Base-by-base conservation (phyloP, 306 rosid genomes). In the Castanospermum australe region DNA sequence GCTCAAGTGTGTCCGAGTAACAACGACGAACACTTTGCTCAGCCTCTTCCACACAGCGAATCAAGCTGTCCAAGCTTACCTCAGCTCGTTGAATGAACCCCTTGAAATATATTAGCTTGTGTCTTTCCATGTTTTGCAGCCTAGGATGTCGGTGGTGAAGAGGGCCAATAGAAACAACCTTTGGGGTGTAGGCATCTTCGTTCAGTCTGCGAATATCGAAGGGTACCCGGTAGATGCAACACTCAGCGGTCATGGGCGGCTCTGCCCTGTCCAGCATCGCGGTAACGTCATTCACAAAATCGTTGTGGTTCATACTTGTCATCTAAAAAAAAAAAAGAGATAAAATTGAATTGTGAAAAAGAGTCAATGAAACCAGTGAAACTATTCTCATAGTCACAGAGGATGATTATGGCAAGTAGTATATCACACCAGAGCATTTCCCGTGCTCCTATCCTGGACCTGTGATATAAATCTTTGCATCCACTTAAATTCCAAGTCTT, bases 91-190 rank as follows among this genome's bases (percentile, higher is more conserved):
- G 0, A 2, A 60, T 22, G n/a, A 81, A 78, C 0, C 32, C 6
- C 32, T 78, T 82, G 72, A 73, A 65, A 8, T 78, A 81, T 5
- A 21, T 15, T 2, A 54, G 73, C 33, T 86, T 79, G 50, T 75
- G 30, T 0, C 44, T 67, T 50, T 82, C 77, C 75, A 86, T 55
- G 65, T 59, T 82, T 17, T 55, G 73, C 5, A 82, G 68, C 11
- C 33, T 60, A 2, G 50, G 52, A 1, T 56, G 74, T n/a, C 12
- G 0, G 4, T 28, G 71, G 77, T 82, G 79, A 44, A 82, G 64
- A 28, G 84, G 86, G 5, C 89, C 89, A 1, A 82, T 78, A 8
- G 88, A 85, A 73, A 85, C 67, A 56, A 78, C 71, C 18, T 44
- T 78, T 20, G 89, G 89, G 12, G 86, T 75, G 59, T 79, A 82